phyloP scores from a whole-genome alignment of 495 filamentous ascomycete species.

The Lentithecium fluviatile region DNA sequence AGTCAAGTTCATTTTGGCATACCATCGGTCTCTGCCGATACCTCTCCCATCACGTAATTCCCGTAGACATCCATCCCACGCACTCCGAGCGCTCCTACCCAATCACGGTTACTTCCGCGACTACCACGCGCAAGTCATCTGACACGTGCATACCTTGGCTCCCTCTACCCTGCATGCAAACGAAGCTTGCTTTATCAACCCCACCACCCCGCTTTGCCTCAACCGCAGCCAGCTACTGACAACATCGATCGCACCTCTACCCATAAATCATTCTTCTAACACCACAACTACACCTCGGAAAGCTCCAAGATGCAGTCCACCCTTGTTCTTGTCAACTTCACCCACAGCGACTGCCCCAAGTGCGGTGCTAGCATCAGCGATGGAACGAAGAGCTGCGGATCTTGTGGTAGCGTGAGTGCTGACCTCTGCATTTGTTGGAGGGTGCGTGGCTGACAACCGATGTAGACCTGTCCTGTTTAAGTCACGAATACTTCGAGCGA shows the following conservation, averaged over 20 bases:
- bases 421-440: neutral
- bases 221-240: neutral
- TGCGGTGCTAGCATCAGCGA: constrained; percentile 41
- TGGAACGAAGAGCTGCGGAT: constrained; percentile 42
- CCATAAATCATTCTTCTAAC: no score
- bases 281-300: no score
- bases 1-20: no score
- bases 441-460: neutral
- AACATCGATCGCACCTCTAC: neutral
- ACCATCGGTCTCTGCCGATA: neutral
- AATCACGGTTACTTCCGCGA: neutral
- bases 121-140: constrained; percentile 12
- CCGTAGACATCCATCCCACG: neutral
- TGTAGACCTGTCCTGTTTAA: constrained; percentile 8
- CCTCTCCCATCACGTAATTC: neutral
- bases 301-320: constrained; percentile 16
- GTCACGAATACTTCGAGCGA: neutral
- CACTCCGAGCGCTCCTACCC: neutral
- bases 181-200: constrained; percentile 21
- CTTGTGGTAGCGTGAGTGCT: constrained; percentile 42
- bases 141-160: constrained; percentile 19
- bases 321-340: constrained; percentile 17
- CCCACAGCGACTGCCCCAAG: constrained; percentile 41
- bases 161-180: constrained; percentile 13
- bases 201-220: constrained; percentile 21